These are phyloP conservation scores for Scedosporium aurantiacum DNA, from an alignment of 2,329 filamentous ascomycete genomes.

Conservation along the genomic window DNA sequence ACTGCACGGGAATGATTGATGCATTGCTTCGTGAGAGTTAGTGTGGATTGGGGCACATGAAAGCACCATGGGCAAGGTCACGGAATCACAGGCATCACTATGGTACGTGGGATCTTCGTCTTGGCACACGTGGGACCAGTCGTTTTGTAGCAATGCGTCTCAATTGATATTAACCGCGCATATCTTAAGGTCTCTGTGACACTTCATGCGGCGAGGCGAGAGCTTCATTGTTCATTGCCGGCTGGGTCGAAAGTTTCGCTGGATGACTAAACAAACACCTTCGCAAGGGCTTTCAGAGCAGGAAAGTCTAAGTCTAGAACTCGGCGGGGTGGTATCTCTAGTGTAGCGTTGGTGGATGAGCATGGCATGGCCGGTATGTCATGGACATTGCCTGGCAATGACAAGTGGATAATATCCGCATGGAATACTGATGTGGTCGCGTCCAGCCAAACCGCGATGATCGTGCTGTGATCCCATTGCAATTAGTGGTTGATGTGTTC, in stretches of 20 bases:
- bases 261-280: neutral
- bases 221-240: neutral
- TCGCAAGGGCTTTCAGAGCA: too few relatives aligned
- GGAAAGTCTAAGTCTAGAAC: too few relatives aligned
- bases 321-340: too few relatives aligned
- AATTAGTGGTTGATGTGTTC: too few relatives aligned
- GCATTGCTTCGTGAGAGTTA: too few relatives aligned
- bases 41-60: too few relatives aligned
- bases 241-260: neutral
- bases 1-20: neutral
- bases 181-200: conserved; percentile 2
- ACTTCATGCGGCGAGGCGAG: conserved; percentile 1
- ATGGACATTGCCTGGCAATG: too few relatives aligned
- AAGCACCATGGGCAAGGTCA: neutral
- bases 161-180: conserved; percentile 4
- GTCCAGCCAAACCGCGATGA: neutral
- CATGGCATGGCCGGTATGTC: too few relatives aligned
- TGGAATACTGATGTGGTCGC: neutral
- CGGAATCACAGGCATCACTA: neutral
- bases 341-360: too few relatives aligned
- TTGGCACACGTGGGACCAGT: conserved; percentile 3
- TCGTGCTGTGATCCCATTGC: neutral
- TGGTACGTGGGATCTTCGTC: conserved; percentile 4
- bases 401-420: neutral
- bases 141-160: neutral